Evolutionary conservation across 768 basidiomycete genomes (phyloP), one percentile per base, ranked within the genome.

Genomic region (Chalciporus chontae): DNA sequence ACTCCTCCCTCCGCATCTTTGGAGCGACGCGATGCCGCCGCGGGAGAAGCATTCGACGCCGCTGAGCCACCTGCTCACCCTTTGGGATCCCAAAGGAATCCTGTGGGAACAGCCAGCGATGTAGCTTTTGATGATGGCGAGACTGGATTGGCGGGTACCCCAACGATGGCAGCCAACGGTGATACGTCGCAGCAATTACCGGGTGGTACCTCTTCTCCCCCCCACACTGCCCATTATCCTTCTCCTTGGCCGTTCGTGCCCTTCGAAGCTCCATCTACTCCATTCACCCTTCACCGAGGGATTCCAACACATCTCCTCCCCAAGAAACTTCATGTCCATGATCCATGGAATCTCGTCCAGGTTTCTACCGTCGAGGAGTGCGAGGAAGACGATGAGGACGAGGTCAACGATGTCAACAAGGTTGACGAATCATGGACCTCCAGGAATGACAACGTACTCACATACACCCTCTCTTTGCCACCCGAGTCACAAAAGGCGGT

Each of bases 241-340:
- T 54, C 59, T 4, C 69, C 72, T 14, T 75, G 76, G 72, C 73
- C 74, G 2, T 51, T 71, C 8, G 51, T 60, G 0, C 75, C 76
- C 0, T 77, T 75, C 18, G 61, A 59, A 39, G 44, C 52, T 15
- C 60, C 68, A 15, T 50, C 59, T 11, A 50, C 61, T 11, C 38
- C 60, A 0, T 55, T 58, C 10, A 32, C 38, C 18, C 65, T 73
- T 14, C 64, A 67, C 45, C 54, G 66, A 11, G 47, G 57, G 8
- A 55, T 74, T 51, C 67, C 71, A 0, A 58, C 65, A 5, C 61
- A 70, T 26, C 62, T 69, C 18, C 65, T 74, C 19, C 76, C 76
- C 0, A 59, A 72, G 59, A 72, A 61, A 45, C 66, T 76, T n/a
- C 45, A 70, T 18, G 71, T 77, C 0, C 75, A 77, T 43, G 75